Evolutionary conservation across 352 stramenopile species (phyloP).

Genomic region (Pythium aquatile): DNA sequence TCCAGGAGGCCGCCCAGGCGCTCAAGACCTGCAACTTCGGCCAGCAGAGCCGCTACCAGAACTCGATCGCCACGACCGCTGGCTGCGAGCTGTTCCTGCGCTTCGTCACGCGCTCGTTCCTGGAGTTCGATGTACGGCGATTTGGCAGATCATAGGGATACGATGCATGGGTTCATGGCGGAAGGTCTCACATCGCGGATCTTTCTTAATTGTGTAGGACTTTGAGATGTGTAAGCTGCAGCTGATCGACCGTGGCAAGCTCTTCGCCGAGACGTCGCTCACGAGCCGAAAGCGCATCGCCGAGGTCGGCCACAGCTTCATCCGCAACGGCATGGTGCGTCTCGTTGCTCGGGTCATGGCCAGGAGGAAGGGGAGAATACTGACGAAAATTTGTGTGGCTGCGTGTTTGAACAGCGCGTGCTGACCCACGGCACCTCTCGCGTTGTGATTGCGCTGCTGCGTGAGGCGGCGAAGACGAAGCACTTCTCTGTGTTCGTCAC

Average conservation of each 20-base stretch:
- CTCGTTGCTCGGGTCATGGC: neutral
- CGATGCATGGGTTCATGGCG: neutral
- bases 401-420: constrained; percentile 54
- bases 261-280: constrained; percentile 92
- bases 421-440: constrained; percentile 93
- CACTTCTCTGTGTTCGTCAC: constrained; percentile 94
- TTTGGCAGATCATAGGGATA: neutral
- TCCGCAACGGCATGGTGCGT: constrained; percentile 89
- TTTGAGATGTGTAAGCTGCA: constrained; percentile 91
- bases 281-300: constrained; percentile 92
- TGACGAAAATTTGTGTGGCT: constrained; percentile 1
- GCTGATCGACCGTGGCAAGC: constrained; percentile 90
- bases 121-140: constrained; percentile 74
- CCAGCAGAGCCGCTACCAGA: constrained; percentile 55
- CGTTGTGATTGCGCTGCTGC: constrained; percentile 90
- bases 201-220: constrained; percentile 40
- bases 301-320: constrained; percentile 92
- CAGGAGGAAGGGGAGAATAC: neutral
- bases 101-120: constrained; percentile 92
- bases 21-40: constrained; percentile 55
- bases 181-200: neutral
- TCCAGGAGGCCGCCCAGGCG: constrained; percentile 82
- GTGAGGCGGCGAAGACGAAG: constrained; percentile 90
- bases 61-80: constrained; percentile 88
- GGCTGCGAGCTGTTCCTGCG: constrained; percentile 93